Conservation (phyloP, 805 yeast species). For the Cyberlindnera saturnus region DNA sequence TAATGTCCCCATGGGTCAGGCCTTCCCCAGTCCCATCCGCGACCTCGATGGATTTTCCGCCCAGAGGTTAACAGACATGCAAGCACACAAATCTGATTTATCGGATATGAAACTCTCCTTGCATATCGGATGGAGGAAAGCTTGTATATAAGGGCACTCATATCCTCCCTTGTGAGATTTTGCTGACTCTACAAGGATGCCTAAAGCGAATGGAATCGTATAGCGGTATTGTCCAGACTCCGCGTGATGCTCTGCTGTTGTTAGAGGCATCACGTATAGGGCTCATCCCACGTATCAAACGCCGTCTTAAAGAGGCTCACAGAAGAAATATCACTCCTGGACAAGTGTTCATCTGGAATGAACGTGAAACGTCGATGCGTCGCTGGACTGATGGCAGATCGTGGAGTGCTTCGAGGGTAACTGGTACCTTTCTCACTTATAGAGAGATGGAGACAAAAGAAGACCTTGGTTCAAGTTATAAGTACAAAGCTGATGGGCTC, state of each 20-base stretch:
- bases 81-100: too few species aligned
- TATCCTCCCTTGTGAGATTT: too few species aligned
- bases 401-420: constrained; percentile 70
- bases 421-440: constrained; percentile 56
- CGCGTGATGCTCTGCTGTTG: constrained; percentile 57
- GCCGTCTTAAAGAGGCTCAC: constrained; percentile 54
- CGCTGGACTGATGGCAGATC: constrained; percentile 75
- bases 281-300: constrained; percentile 49
- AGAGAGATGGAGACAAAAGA: constrained; percentile 45
- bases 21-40: too few species aligned
- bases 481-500: constrained; percentile 46
- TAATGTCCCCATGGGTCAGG: too few species aligned
- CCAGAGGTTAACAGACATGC: too few species aligned
- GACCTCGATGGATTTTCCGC: too few species aligned
- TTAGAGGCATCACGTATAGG: constrained; percentile 60
- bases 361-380: constrained; percentile 61
- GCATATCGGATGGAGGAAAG: too few species aligned
- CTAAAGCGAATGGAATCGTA: constrained; percentile 45
- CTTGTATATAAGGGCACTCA: too few species aligned
- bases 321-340: constrained; percentile 44
- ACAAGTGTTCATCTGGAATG: constrained; percentile 67
- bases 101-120: too few species aligned
- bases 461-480: constrained; percentile 15
- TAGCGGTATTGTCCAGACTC: constrained; percentile 49
- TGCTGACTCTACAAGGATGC: too few species aligned